Evolutionary conservation across 306 rosid genomes (phyloP).

Genomic region (Cercis canadensis): DNA sequence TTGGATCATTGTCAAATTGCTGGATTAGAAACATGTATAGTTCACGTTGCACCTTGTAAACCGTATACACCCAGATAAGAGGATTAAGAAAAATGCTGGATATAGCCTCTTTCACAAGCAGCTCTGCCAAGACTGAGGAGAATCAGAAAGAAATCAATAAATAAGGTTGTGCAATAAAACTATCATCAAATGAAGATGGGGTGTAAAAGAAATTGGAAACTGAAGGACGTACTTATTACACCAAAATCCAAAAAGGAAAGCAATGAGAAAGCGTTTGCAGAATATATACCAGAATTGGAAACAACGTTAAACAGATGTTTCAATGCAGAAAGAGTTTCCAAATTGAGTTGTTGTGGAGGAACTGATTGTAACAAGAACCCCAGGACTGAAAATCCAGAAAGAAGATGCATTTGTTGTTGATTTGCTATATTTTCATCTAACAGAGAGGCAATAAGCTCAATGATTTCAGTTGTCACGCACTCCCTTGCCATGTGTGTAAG

Average conservation of each 20-base stretch:
- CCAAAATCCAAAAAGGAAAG: neutral
- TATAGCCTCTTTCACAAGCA: conserved; percentile 84
- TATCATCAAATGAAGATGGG: conserved; percentile 33
- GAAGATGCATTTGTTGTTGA: conserved; percentile 98
- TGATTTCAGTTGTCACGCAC: conserved; percentile 75
- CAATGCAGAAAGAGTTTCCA: conserved; percentile 88
- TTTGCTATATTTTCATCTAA: conserved; percentile 90
- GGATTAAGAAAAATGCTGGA: conserved; percentile 91
- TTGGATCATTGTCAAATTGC: conserved; percentile 92
- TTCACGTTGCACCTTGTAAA: conserved; percentile 89
- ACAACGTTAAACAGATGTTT: conserved; percentile 80
- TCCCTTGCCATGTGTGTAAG: conserved; percentile 53
- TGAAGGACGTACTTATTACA: too few relatives aligned
- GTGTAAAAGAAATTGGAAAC: conserved; percentile 25
- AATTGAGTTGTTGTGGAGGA: conserved; percentile 77
- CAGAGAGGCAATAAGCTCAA: conserved; percentile 90
- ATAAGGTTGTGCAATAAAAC: conserved; percentile 19
- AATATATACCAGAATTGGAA: conserved; percentile 70
- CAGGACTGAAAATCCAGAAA: conserved; percentile 91
- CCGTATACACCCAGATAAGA: conserved; percentile 78
- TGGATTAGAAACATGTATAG: conserved; percentile 93
- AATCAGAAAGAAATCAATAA: conserved; percentile 28
- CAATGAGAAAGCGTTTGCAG: conserved; percentile 1
- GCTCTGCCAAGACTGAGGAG: conserved; percentile 72
- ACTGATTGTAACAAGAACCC: conserved; percentile 94